These are phyloP conservation scores for Heracleum sosnowskyi DNA, from an alignment of 129 eudicot genomes.

Conservation along the genomic window DNA sequence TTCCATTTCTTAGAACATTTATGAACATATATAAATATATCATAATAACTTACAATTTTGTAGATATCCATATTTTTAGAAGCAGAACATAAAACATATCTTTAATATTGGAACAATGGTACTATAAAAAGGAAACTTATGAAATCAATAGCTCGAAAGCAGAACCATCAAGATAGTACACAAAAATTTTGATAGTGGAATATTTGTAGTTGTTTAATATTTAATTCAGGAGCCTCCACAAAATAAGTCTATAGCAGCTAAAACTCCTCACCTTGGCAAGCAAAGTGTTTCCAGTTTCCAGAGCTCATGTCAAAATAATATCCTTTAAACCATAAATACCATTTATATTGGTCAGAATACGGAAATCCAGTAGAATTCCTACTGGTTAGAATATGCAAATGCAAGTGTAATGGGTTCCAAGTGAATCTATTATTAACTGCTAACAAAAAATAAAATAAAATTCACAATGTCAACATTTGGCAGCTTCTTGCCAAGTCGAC, in stretches of 20 bases:
- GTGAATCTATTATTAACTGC: neutral
- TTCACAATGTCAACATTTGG: conserved; percentile 57
- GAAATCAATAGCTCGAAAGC: neutral
- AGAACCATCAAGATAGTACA: neutral
- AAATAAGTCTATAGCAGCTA: neutral
- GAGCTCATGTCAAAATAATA: conserved; percentile 93
- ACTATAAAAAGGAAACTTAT: neutral
- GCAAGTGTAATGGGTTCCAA: neutral
- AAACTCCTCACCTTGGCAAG: conserved; percentile 72
- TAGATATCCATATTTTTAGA: neutral
- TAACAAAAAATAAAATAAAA: neutral
- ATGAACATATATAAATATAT: neutral
- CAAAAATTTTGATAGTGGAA: neutral
- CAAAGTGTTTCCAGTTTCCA: conserved; percentile 95
- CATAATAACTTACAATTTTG: too few species aligned
- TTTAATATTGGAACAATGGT: neutral
- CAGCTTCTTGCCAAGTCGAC: conserved; percentile 88
- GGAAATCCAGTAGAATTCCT: too few species aligned
- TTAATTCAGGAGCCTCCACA: neutral
- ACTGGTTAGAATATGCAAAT: neutral
- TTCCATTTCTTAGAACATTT: neutral
- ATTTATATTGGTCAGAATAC: neutral
- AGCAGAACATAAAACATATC: neutral
- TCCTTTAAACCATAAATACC: conserved; percentile 42
- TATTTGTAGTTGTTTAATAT: neutral